Percentiles rank a stretch among this genome's conserved stretches.
These are phyloP conservation scores for Penicillium subrubescens DNA, from an alignment of 495 filamentous ascomycete genomes.

Conservation along the genomic window DNA sequence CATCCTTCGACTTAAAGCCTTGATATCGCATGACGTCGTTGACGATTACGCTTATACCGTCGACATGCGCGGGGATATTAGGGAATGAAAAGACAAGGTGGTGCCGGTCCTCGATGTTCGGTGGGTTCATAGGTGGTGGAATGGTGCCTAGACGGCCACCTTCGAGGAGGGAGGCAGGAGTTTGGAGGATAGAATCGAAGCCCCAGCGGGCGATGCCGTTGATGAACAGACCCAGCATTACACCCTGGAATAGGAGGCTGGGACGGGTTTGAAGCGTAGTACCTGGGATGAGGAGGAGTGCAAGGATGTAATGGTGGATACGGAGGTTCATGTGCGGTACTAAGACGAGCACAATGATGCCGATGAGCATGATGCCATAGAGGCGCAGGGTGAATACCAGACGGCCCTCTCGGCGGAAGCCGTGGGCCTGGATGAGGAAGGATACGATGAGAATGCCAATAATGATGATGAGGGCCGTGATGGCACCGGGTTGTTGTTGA, in stretches of 20 bases:
- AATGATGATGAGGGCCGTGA: constrained; percentile 65
- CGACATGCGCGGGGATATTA: constrained; percentile 37
- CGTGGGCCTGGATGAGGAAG: constrained; percentile 61
- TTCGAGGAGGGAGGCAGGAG: constrained; percentile 51
- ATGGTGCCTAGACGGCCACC: constrained; percentile 50
- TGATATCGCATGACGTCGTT: constrained; percentile 61
- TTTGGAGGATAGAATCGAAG: constrained; percentile 63
- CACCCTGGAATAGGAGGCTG: constrained; percentile 59
- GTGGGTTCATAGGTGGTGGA: constrained; percentile 45
- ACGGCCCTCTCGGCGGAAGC: constrained; percentile 67
- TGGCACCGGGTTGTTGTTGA: constrained; percentile 72
- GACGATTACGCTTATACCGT: constrained; percentile 59
- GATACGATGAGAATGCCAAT: constrained; percentile 56
- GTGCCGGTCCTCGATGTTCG: constrained; percentile 34
- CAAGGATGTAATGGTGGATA: constrained; percentile 68
- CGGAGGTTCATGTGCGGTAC: constrained; percentile 62
- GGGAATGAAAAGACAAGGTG: constrained; percentile 53
- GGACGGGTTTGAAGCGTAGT: constrained; percentile 61
- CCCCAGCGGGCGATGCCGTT: constrained; percentile 69
- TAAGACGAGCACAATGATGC: constrained; percentile 49
- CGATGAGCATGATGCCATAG: constrained; percentile 55
- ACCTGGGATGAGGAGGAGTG: constrained; percentile 58
- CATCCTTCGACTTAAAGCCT: constrained; percentile 43
- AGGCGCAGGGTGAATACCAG: constrained; percentile 64
- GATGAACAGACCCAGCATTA: constrained; percentile 66